These are phyloP conservation scores for Yamadazyma epiphylla DNA, from an alignment of 1,139 yeast species.

Conservation along the genomic window DNA sequence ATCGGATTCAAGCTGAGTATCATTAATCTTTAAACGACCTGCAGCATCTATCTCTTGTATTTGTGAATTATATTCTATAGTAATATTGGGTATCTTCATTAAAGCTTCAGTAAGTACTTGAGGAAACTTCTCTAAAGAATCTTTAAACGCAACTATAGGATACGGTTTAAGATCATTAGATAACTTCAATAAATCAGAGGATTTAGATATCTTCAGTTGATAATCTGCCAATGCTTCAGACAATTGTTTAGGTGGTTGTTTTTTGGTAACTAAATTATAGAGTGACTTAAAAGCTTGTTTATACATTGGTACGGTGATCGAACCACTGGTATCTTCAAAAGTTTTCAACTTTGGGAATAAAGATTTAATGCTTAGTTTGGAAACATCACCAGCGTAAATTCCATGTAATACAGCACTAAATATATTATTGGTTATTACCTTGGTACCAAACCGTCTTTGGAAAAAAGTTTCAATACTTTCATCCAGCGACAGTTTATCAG, in stretches of 20 bases:
- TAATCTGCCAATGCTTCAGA: conserved; percentile 23
- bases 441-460: conserved; percentile 61
- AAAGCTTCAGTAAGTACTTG: conserved; percentile 34
- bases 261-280: conserved; percentile 6
- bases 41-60: conserved; percentile 17
- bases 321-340: conserved; percentile 59
- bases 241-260: conserved; percentile 8
- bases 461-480: conserved; percentile 72
- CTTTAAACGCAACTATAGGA: conserved; percentile 51
- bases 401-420: conserved; percentile 86
- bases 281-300: conserved; percentile 8
- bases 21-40: conserved; percentile 5
- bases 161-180: conserved; percentile 33
- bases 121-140: conserved; percentile 57
- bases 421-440: conserved; percentile 55
- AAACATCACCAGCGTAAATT: conserved; percentile 82
- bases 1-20: conserved; percentile 26
- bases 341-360: conserved; percentile 50
- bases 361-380: conserved; percentile 60
- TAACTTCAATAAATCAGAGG: conserved; percentile 32
- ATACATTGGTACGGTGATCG: conserved; percentile 41
- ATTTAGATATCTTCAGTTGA: conserved; percentile 30
- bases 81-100: conserved; percentile 34
- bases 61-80: conserved; percentile 23
- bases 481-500: conserved; percentile 34